phyloP scores from a whole-genome alignment of 805 yeast species.

The Huiozyma naganishii region DNA sequence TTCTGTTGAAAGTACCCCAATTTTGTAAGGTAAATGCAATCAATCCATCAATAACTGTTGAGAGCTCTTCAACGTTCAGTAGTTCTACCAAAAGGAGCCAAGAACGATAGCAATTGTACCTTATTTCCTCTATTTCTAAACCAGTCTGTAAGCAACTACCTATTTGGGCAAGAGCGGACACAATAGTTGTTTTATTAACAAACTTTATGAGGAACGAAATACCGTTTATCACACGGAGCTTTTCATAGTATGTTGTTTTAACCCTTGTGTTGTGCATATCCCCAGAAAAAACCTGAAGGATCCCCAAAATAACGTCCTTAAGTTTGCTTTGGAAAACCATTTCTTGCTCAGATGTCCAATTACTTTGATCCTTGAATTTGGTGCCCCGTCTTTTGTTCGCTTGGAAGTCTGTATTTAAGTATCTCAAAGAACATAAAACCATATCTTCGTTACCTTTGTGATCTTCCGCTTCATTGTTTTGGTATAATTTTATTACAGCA shows the following conservation, averaged over 20 bases:
- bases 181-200: conserved; percentile 41
- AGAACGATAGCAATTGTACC: conserved; percentile 51
- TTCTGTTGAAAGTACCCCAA: conserved; percentile 42
- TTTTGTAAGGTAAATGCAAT: conserved; percentile 63
- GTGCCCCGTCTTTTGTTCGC: conserved; percentile 21
- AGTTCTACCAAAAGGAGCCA: conserved; percentile 52
- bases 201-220: conserved; percentile 50
- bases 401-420: conserved; percentile 20
- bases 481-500: conserved; percentile 23
- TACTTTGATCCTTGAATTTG: conserved; percentile 16
- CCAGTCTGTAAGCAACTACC: conserved; percentile 79
- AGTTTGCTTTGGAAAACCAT: conserved; percentile 32
- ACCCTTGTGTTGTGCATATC: conserved; percentile 67
- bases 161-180: conserved; percentile 71
- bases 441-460: conserved; percentile 15
- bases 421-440: conserved; percentile 20
- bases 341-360: conserved; percentile 23
- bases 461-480: conserved; percentile 10
- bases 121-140: conserved; percentile 50
- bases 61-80: conserved; percentile 46
- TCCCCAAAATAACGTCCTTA: conserved; percentile 54
- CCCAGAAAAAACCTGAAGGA: conserved; percentile 71
- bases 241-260: conserved; percentile 59
- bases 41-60: conserved; percentile 61
- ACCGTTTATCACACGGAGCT: conserved; percentile 61